Evolutionary conservation across 108 stramenopile species (phyloP), one percentile per base, ranked within the genome.

Genomic region (Fragilariopsis cylindrus): DNA sequence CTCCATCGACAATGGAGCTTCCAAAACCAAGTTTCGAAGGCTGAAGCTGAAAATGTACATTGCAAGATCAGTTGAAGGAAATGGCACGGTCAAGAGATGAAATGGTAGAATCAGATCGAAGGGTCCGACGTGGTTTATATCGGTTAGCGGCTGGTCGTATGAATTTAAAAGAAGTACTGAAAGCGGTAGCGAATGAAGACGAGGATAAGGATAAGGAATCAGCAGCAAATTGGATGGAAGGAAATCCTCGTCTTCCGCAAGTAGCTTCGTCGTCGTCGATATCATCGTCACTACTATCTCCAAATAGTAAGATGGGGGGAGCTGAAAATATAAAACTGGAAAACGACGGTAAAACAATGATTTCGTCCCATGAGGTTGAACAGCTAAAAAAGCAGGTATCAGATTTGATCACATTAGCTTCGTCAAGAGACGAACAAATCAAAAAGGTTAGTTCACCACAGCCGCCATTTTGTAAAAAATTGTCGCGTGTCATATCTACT

Each of bases 91-190:
- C 88, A 4, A 73, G 88, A 39, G 91, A 92, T 67, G 90, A 89
- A 73, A 82, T 89, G 8, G 60, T 69, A 19, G 76, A 85, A 19
- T 85, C 83, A 0, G 94, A 95, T 48, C 80, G 87, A 53, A 80
- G 89, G 46, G 83, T 92, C n/a, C 71, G 94, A 48, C 84, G 94
- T 50, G 88, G 90, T 16, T 56, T 95, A 7, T 91, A 95, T 81
- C 83, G 91, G 43, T 75, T 95, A n/a, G 85, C 88, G 2, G 73
- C 87, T 63, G 83, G 86, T 12, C 74, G 90, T 13, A 72, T 92
- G 70, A 79, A 85, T 53, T 47, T 87, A 57, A 82, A 85, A 39
- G 90, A 95, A 71, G 86, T 92, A 8, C 68, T 95, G 52, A 89
- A 88, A 53, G 77, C 60, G 5, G 76, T 84, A 71, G 82, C 85